Conservation (phyloP, 441 rosid species). For the Omphalea diandra region DNA sequence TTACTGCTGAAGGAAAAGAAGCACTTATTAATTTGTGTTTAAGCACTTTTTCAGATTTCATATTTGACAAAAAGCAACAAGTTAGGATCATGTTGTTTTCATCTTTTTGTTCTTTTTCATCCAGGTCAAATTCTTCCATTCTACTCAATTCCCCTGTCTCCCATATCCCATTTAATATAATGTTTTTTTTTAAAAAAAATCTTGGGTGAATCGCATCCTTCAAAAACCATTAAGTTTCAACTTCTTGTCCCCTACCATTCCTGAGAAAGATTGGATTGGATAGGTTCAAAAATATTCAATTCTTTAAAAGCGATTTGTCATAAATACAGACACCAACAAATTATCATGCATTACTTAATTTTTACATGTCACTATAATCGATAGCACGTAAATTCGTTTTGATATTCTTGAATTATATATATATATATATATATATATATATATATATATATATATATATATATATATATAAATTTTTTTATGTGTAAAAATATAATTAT, state of each 20-base stretch:
- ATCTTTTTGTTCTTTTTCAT: conserved; percentile 1
- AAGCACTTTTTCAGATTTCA: conserved; percentile 7
- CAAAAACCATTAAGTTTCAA: not conserved
- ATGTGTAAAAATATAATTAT: no score
- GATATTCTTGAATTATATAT: no score
- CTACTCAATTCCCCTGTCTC: conserved; percentile 6
- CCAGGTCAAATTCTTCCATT: conserved; percentile 20
- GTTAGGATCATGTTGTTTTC: conserved; percentile 7
- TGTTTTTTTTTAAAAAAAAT: no score
- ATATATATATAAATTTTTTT: no score
- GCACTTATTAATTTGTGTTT: not conserved
- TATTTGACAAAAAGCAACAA: conserved; percentile 2
- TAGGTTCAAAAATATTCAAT: not conserved
- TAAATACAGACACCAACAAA: no score
- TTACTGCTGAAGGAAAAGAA: not conserved
- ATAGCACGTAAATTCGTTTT: no score
- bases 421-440: no score
- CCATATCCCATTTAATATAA: no score
- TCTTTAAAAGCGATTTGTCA: not conserved
- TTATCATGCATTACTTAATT: no score
- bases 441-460: no score
- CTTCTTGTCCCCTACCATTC: not conserved
- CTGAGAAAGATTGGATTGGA: not conserved
- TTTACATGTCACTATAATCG: no score
- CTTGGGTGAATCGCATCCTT: not conserved